Conservation (phyloP, 208 protist species). For the Crithidia brevicula region DNA sequence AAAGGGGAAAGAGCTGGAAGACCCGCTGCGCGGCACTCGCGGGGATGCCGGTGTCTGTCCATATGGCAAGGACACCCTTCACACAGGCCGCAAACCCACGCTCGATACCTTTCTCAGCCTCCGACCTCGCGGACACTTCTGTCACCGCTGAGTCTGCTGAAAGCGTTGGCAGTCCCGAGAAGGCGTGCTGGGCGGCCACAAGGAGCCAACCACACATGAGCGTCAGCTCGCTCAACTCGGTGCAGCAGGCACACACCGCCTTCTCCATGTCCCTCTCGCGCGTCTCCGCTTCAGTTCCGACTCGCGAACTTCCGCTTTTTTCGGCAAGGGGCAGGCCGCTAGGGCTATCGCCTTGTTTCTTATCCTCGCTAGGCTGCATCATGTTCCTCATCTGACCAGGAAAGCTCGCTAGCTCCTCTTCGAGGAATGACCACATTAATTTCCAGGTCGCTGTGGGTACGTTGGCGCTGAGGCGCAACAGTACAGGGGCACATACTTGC, state of each 20-base stretch:
- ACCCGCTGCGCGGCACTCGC: conserved; percentile 9
- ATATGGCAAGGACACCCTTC: conserved; percentile 15
- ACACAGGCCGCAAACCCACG: conserved; percentile 17
- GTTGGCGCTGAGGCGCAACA: not conserved
- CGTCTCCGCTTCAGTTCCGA: not conserved
- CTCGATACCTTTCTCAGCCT: not conserved
- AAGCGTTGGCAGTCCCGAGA: not conserved
- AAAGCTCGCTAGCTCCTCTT: conserved; percentile 10
- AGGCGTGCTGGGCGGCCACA: not conserved
- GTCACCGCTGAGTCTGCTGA: not conserved
- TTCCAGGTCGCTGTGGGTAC: conserved; percentile 5
- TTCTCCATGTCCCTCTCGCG: not conserved
- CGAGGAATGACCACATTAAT: conserved; percentile 11
- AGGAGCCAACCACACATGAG: conserved; percentile 27
- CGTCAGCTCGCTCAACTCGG: conserved; percentile 19
- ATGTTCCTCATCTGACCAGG: conserved; percentile 1
- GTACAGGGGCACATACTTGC: conserved; percentile 18
- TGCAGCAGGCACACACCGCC: conserved; percentile 1
- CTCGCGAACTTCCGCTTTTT: too few species aligned
- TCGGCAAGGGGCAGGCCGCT: not conserved
- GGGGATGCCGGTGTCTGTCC: conserved; percentile 16
- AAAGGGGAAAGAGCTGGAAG: not conserved
- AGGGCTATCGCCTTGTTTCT: not conserved
- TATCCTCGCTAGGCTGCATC: not conserved
- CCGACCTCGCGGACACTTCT: not conserved